Evolutionary conservation across 148 eudicot species (phyloP).

Genomic region (Rhododendron ovatum): DNA sequence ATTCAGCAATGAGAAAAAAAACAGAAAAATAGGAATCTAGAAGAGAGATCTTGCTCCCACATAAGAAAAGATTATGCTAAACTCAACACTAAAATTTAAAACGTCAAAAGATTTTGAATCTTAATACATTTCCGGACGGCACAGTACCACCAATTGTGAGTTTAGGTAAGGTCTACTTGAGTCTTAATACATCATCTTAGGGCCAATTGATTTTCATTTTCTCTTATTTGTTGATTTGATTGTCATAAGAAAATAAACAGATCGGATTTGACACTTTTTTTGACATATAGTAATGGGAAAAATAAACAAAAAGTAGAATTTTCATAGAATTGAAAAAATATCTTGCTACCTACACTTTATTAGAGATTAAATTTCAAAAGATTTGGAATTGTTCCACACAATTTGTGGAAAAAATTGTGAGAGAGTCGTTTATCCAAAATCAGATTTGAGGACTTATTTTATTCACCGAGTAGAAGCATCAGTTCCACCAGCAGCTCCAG

Average conservation of each 20-base stretch:
- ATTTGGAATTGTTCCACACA: neutral
- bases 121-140: neutral
- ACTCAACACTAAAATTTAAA: neutral
- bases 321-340: too few species aligned
- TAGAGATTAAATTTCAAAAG: neutral
- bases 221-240: neutral
- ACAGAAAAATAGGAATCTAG: neutral
- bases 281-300: neutral
- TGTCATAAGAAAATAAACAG: neutral
- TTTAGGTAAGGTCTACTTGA: neutral
- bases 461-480: too few species aligned
- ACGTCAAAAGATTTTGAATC: neutral
- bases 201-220: neutral
- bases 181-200: neutral
- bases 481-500: too few species aligned
- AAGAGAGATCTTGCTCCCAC: neutral
- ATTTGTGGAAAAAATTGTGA: neutral
- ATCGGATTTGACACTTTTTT: neutral
- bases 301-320: too few species aligned
- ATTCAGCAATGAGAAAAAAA: neutral
- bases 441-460: too few species aligned
- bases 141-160: neutral
- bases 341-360: neutral
- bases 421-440: neutral
- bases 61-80: neutral